Conservation (phyloP, 306 rosid genomes). For the Carpinus fangiana region DNA sequence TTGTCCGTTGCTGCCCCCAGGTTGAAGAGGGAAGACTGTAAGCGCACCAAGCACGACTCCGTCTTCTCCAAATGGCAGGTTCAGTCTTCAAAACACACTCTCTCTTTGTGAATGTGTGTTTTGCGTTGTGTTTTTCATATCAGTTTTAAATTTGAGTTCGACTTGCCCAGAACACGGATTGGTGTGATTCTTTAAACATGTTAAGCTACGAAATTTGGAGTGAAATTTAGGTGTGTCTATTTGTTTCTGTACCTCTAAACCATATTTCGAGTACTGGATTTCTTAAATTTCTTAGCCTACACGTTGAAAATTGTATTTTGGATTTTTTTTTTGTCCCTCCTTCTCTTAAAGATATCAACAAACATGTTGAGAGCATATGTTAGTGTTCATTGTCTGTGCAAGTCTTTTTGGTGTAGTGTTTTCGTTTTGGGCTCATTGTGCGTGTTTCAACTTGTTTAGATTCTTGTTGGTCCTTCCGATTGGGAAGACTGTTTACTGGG, state of each 20-base stretch:
- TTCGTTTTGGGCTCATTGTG: constrained; percentile 9
- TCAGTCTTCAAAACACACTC: not conserved
- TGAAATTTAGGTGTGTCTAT: not conserved
- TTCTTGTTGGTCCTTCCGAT: constrained; percentile 77
- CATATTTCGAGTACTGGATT: not conserved
- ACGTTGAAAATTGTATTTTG: not conserved
- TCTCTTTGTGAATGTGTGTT: not conserved
- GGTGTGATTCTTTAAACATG: not conserved
- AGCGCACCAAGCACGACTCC: not conserved
- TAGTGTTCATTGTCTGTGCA: not conserved
- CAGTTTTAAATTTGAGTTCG: not conserved
- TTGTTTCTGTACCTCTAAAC: not conserved
- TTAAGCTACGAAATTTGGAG: not conserved
- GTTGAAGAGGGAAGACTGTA: not conserved
- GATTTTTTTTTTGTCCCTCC: not conserved
- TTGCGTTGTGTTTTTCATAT: not conserved
- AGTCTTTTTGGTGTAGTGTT: not conserved
- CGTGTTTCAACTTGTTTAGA: constrained; percentile 35
- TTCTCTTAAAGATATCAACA: not conserved
- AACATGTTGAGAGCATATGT: not conserved
- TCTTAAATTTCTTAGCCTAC: not conserved
- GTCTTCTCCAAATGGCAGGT: constrained; percentile 1
- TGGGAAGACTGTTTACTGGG: constrained; percentile 73
- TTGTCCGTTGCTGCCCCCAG: not conserved
- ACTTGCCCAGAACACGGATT: not conserved